Base-by-base conservation (phyloP, 768 basidiomycete genomes). In the Mycena olivaceomarginata region DNA sequence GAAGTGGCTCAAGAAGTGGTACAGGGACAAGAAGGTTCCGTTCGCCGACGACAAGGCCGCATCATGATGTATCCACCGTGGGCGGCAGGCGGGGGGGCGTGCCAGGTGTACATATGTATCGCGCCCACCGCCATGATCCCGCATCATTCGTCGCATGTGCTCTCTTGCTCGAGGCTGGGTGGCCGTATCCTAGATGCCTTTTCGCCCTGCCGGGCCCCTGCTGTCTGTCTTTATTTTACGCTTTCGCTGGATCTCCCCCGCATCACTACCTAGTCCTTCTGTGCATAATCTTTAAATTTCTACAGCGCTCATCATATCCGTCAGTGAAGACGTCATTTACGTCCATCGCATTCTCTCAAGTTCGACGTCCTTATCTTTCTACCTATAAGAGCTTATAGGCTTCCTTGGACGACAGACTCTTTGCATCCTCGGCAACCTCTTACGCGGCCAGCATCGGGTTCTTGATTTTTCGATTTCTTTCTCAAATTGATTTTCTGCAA, bases 1-100 rank as follows among this genome's bases (percentile, higher is more conserved):
- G 82, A 85, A 82, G 59, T 95, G 93, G 91, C 84, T 98, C 81
- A 90, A 88, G 85, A 84, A 90, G 31, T 88, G 85, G 81, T 89
- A 87, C 79, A 83, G 80, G 4, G 80, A 83, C 48, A 68, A 82
- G 56, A 57, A 72, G 5, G 80, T 73, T 56, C 46, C 53, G 11
- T 71, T 76, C 60, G 75, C 70, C 5, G 66, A 39, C 4, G 25
- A n/a, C 8, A 10, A 57, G 51, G 25, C 37, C 48, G 63, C 71
- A 39, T 53, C 18, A 59, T 53, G 53, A 53, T 53, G 6, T 16
- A 45, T 18, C 48, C 20, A 5, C 13, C 48, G 15, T 15, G 12
- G 13, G n/a, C n/a, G n/a, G n/a, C n/a, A n/a, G n/a, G n/a, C n/a
- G n/a, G n/a, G n/a, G n/a, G n/a, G n/a, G n/a, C n/a, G n/a, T n/a